phyloP scores from a whole-genome alignment of 163 green algal species.

The Botryococcus braunii region DNA sequence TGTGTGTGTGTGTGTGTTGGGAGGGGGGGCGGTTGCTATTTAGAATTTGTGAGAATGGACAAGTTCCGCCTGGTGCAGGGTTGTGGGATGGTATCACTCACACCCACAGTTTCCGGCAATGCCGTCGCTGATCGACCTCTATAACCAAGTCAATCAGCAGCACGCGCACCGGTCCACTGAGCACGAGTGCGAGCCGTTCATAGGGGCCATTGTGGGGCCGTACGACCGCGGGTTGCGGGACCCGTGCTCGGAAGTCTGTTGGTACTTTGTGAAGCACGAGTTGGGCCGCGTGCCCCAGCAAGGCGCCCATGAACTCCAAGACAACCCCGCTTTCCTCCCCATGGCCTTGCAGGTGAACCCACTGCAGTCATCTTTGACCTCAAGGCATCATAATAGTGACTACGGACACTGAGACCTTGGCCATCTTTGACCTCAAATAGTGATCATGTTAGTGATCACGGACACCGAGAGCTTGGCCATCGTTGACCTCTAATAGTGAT shows the following conservation, averaged over 20 bases:
- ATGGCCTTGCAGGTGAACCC: slow-evolving; percentile 25
- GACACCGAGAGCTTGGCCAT: neutral
- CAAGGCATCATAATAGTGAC: neutral
- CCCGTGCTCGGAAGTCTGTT: slow-evolving; percentile 18
- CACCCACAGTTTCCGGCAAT: slow-evolving; percentile 57
- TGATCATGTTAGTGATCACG: neutral
- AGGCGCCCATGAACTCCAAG: slow-evolving; percentile 19
- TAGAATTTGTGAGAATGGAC: no score
- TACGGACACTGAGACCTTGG: neutral
- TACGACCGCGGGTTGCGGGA: slow-evolving; percentile 33
- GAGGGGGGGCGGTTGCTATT: no score
- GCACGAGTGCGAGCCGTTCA: slow-evolving; percentile 24
- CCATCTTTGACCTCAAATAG: neutral
- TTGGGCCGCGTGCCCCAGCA: slow-evolving; percentile 11
- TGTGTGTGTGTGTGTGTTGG: no score
- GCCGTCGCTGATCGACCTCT: slow-evolving; percentile 60
- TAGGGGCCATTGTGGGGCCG: slow-evolving; percentile 59
- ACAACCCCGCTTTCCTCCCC: slow-evolving; percentile 24
- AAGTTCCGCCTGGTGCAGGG: slow-evolving; percentile 12
- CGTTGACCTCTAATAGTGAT: neutral
- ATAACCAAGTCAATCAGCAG: slow-evolving; percentile 46
- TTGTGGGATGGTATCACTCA: slow-evolving; percentile 72
- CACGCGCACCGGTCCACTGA: slow-evolving; percentile 3
- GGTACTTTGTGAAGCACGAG: slow-evolving; percentile 40
- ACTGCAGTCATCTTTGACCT: neutral